A percentile compares a stretch with the other conserved stretches of the same genome.
Evolutionary conservation across 352 stramenopile species (phyloP).

Genomic region (Pythium dissotocum): DNA sequence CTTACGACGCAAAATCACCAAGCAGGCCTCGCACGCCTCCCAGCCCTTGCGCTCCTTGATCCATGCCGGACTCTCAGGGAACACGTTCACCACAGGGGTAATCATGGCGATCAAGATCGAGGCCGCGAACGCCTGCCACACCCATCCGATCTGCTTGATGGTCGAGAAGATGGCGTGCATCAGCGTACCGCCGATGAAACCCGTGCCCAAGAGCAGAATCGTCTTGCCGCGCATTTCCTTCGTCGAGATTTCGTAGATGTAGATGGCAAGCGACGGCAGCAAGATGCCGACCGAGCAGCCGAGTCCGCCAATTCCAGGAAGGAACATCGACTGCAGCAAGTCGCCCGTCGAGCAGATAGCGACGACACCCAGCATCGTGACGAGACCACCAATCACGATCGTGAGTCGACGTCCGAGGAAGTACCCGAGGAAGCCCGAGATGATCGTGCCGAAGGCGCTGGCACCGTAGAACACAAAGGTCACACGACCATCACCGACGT

Average conservation of each 20-base stretch:
- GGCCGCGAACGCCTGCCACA: slow-evolving; percentile 72
- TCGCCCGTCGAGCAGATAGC: slow-evolving; percentile 55
- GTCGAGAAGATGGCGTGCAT: slow-evolving; percentile 53
- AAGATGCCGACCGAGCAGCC: slow-evolving; percentile 60
- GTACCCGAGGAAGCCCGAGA: slow-evolving; percentile 52
- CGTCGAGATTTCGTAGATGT: slow-evolving; percentile 83
- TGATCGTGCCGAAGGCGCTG: slow-evolving; percentile 69
- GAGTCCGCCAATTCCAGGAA: slow-evolving; percentile 64
- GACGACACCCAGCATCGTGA: slow-evolving; percentile 74
- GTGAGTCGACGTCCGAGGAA: slow-evolving; percentile 74
- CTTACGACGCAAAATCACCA: slow-evolving; percentile 69
- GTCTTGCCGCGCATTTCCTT: slow-evolving; percentile 75
- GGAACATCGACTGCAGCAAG: slow-evolving; percentile 44
- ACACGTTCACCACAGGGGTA: slow-evolving; percentile 68
- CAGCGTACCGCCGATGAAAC: slow-evolving; percentile 64
- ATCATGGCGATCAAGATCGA: slow-evolving; percentile 68
- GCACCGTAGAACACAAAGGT: slow-evolving; percentile 68
- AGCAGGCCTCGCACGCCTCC: slow-evolving; percentile 65
- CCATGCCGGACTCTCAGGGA: slow-evolving; percentile 80
- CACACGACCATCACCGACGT: slow-evolving; percentile 54
- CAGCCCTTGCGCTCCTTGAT: slow-evolving; percentile 65
- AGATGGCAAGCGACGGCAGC: slow-evolving; percentile 66
- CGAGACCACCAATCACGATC: slow-evolving; percentile 67
- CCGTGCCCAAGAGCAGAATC: slow-evolving; percentile 62
- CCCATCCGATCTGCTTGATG: slow-evolving; percentile 66